phyloP scores from a whole-genome alignment of 352 stramenopile genomes.

The Phytopythium chamaehyphon region DNA sequence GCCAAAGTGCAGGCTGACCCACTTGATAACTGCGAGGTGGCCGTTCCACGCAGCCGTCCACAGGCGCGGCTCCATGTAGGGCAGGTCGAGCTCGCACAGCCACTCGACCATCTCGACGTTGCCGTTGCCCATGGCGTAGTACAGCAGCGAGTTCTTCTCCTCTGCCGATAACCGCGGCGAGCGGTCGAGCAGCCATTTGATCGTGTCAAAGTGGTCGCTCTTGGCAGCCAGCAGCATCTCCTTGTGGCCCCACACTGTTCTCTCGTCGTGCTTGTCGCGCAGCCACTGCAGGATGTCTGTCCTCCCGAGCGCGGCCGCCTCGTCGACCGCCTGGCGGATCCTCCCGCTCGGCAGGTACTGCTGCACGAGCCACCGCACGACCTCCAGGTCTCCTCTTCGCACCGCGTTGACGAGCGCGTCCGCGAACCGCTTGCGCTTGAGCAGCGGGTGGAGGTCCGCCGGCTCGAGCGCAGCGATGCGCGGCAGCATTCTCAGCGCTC shows the following conservation, averaged over 20 bases:
- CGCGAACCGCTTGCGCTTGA: slow-evolving; percentile 7
- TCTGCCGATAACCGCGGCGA: not conserved
- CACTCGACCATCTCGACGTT: slow-evolving; percentile 27
- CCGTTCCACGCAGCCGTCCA: slow-evolving; percentile 21
- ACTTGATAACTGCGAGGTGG: slow-evolving; percentile 23
- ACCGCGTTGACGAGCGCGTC: slow-evolving; percentile 1
- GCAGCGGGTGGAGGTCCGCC: not conserved
- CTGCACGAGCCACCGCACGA: slow-evolving; percentile 5
- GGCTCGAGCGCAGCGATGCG: slow-evolving; percentile 1
- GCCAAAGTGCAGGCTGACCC: slow-evolving; percentile 5
- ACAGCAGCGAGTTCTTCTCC: slow-evolving; percentile 7
- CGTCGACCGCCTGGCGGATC: slow-evolving; percentile 25
- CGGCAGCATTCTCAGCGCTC: not conserved
- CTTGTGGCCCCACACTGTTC: slow-evolving; percentile 8
- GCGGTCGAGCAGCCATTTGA: not conserved
- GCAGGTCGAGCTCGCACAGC: slow-evolving; percentile 13
- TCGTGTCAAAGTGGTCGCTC: slow-evolving; percentile 3
- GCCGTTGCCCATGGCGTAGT: slow-evolving; percentile 19
- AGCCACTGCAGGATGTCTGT: slow-evolving; percentile 19
- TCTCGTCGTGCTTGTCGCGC: slow-evolving; percentile 12
- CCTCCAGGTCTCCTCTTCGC: slow-evolving; percentile 1
- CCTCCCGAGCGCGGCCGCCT: slow-evolving; percentile 16
- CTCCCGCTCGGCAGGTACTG: slow-evolving; percentile 12
- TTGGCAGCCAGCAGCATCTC: slow-evolving; percentile 8
- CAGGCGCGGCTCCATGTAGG: slow-evolving; percentile 13